Evolutionary conservation across 2,329 filamentous ascomycete genomes (phyloP).

Genomic region (Volutella citrinella): DNA sequence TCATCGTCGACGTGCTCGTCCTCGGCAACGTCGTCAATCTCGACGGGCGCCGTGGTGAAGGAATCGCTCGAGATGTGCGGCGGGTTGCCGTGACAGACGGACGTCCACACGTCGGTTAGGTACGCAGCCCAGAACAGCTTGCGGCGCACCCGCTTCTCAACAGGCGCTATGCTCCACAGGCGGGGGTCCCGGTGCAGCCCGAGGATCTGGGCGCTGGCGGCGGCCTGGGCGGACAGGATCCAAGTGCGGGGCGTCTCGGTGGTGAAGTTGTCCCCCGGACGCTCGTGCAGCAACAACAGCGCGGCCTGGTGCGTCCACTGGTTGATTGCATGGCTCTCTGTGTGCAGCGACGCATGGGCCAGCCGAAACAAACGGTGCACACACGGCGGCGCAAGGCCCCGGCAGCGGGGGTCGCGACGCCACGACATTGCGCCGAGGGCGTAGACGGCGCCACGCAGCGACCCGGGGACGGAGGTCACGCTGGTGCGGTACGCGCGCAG

Average conservation of each 20-base stretch:
- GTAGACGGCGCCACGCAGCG: slow-evolving; percentile 30
- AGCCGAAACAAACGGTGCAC: slow-evolving; percentile 30
- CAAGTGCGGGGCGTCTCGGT: slow-evolving; percentile 37
- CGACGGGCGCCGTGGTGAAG: slow-evolving; percentile 29
- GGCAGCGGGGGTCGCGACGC: slow-evolving; percentile 1
- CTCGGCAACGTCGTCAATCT: slow-evolving; percentile 31
- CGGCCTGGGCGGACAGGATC: slow-evolving; percentile 33
- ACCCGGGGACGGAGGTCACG: slow-evolving; percentile 30
- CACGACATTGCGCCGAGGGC: slow-evolving; percentile 5
- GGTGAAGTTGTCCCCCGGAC: slow-evolving; percentile 33
- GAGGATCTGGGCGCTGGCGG: slow-evolving; percentile 35
- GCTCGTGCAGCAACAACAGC: slow-evolving; percentile 35
- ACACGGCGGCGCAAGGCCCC: slow-evolving; percentile 28
- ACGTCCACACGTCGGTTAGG: slow-evolving; percentile 34
- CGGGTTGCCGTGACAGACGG: slow-evolving; percentile 37
- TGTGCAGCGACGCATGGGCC: slow-evolving; percentile 28
- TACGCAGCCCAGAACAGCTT: slow-evolving; percentile 37
- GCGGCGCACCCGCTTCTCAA: slow-evolving; percentile 31
- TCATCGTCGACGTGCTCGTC: slow-evolving; percentile 26
- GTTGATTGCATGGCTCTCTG: slow-evolving; percentile 36
- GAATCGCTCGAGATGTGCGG: slow-evolving; percentile 32
- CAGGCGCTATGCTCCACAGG: slow-evolving; percentile 31
- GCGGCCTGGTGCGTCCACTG: slow-evolving; percentile 36
- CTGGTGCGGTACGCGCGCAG: slow-evolving; percentile 28
- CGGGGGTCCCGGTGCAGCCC: slow-evolving; percentile 35